Evolutionary conservation across 176 grass and related monocot genomes (phyloP), one percentile per base, ranked within the genome.

Genomic region (Oryza brachyantha): DNA sequence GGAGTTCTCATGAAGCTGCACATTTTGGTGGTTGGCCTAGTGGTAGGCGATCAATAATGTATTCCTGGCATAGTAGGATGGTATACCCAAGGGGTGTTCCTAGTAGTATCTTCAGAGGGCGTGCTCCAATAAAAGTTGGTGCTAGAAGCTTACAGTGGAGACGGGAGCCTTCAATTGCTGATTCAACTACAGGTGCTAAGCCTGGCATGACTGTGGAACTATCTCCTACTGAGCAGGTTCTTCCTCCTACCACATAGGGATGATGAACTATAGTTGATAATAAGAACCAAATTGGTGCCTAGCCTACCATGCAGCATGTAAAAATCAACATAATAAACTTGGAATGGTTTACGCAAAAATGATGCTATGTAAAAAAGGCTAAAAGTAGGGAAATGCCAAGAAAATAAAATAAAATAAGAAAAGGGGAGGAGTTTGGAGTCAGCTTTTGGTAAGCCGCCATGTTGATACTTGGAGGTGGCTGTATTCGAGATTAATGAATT

Each of bases 91-190:
- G 91, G 81, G 66, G 84, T 78, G 72, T 85, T 68, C 81, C 81
- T 42, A 69, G 91, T 34, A 84, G 66, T 21, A 87, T 84, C 19
- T 86, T 72, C 76, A 88, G 83, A 80, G 91, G 84, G 21, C 91
- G 84, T 67, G 72, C 76, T 70, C 81, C 78, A 0, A 83, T 97
- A 58, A 93, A 86, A 88, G 64, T 86, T 29, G 94, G 94, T 35
- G 94, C 94, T 77, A 84, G 94, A 88, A 97, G 94, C 70, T 89
- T 97, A 74, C 94, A 97, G 40, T 97, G 94, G 94, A 97, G 93
- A 68, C 94, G 94, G 61, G 88, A 89, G 46, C 48, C 86, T 79
- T 88, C 84, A 42, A 65, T 69, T 50, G 39, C 72, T 54, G 78
- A 84, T 65, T 72, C 91, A 61, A 72, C 29, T 64, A 36, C 75